A percentile compares a stretch with the other conserved stretches of the same genome.
Conservation (phyloP, 306 rosid genomes). For the Quillaja saponaria region DNA sequence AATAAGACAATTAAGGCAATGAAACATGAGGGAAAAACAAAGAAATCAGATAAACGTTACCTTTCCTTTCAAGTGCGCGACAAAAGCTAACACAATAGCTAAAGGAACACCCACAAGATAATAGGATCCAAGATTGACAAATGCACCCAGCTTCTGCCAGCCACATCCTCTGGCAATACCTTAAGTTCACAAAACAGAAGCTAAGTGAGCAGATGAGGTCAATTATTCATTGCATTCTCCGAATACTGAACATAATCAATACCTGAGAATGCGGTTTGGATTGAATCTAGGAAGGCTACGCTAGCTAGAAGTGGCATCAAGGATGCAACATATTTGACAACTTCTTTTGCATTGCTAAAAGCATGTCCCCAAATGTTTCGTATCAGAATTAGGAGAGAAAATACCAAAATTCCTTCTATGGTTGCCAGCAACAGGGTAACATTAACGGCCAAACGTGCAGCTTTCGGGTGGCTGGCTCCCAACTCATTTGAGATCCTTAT, state of each 20-base stretch:
- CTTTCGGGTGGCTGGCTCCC: conserved; percentile 45
- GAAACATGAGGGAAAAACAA: too few relatives aligned
- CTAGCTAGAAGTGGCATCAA: conserved; percentile 46
- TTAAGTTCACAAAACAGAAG: background rate
- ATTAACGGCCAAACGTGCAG: conserved; percentile 44
- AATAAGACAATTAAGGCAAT: too few relatives aligned
- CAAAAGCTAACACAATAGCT: conserved; percentile 30
- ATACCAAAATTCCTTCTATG: conserved; percentile 37
- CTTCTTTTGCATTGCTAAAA: conserved; percentile 44
- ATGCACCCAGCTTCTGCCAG: conserved; percentile 39
- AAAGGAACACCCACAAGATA: conserved; percentile 39
- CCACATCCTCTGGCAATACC: conserved; percentile 43
- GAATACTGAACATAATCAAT: conserved; percentile 9
- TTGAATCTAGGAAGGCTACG: conserved; percentile 37
- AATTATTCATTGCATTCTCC: too few relatives aligned
- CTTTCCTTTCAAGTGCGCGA: conserved; percentile 31
- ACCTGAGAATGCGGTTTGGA: conserved; percentile 43
- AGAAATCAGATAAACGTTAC: conserved; percentile 7
- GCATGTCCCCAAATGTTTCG: conserved; percentile 52
- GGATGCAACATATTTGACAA: conserved; percentile 38
- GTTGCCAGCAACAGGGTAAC: conserved; percentile 41
- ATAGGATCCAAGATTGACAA: conserved; percentile 39
- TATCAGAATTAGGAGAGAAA: conserved; percentile 34
- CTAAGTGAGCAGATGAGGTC: too few relatives aligned
- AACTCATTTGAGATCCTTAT: conserved; percentile 56